A percentile compares a stretch with the other conserved stretches of the same genome.
Evolutionary conservation across 257 asterid species (phyloP).

Genomic region (Paulownia fortunei): DNA sequence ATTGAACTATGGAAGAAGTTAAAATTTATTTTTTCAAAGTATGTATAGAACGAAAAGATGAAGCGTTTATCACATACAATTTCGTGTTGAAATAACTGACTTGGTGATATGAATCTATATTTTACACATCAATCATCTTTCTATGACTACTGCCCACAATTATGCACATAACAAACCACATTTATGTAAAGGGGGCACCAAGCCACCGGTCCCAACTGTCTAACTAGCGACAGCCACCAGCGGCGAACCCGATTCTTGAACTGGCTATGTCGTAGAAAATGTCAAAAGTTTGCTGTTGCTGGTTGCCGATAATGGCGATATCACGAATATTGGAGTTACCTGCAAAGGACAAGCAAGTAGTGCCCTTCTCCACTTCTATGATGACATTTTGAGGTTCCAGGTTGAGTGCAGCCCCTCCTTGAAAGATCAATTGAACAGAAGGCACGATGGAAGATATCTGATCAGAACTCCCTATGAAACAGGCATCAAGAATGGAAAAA

Average conservation of each 20-base stretch:
- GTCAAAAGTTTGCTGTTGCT: slow-evolving; percentile 60
- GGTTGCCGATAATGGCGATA: slow-evolving; percentile 55
- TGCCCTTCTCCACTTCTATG: slow-evolving; percentile 57
- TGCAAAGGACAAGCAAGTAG: slow-evolving; percentile 58
- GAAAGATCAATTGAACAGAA: slow-evolving; percentile 41
- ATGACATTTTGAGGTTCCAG: slow-evolving; percentile 44
- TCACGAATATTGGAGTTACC: slow-evolving; percentile 32
- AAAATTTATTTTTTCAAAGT: too few relatives aligned
- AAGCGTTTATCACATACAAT: slow-evolving; percentile 22
- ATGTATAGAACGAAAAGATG: not conserved
- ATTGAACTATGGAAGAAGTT: too few relatives aligned
- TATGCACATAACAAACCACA: slow-evolving; percentile 1
- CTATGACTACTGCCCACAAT: not conserved
- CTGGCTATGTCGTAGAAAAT: slow-evolving; percentile 46
- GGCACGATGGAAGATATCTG: slow-evolving; percentile 46
- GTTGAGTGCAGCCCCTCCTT: slow-evolving; percentile 52
- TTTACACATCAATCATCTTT: slow-evolving; percentile 26
- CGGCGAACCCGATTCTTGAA: slow-evolving; percentile 57
- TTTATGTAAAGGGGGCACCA: not conserved
- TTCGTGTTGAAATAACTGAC: slow-evolving; percentile 9
- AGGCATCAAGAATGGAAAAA: slow-evolving; percentile 53
- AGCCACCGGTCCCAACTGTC: slow-evolving; percentile 9
- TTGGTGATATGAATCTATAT: slow-evolving; percentile 20
- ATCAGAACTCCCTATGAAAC: slow-evolving; percentile 44
- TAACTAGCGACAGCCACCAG: slow-evolving; percentile 54